These are phyloP conservation scores for Flammula alnicola DNA, from an alignment of 1,284 basidiomycete genomes.

Conservation along the genomic window DNA sequence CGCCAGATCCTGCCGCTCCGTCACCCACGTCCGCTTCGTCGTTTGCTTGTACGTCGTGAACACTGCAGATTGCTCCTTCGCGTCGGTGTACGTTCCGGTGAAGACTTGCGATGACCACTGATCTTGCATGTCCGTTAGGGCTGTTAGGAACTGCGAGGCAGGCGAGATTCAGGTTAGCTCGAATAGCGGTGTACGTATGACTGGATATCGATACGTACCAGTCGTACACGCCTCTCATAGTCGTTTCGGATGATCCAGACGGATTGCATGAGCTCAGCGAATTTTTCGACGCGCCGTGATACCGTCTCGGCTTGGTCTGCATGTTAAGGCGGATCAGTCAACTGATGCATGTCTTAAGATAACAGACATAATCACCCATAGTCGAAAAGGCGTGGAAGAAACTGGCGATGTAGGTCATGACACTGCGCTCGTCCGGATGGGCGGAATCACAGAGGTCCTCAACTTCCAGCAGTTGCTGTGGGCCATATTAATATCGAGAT, in stretches of 20 bases:
- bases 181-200: neutral
- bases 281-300: constrained; percentile 92
- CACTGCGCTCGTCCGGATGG: constrained; percentile 92
- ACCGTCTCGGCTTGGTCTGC: constrained; percentile 95
- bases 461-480: constrained; percentile 92
- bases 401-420: constrained; percentile 96
- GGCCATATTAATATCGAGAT: constrained; percentile 5
- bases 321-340: neutral
- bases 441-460: constrained; percentile 92
- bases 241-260: constrained; percentile 88
- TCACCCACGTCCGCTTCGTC: constrained; percentile 86
- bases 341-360: constrained; percentile 1
- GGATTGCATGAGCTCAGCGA: constrained; percentile 93
- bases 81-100: constrained; percentile 80
- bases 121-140: constrained; percentile 65
- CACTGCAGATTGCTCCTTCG: constrained; percentile 74
- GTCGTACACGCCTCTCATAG: constrained; percentile 87
- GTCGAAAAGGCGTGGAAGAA: constrained; percentile 98
- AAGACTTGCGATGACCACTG: constrained; percentile 70
- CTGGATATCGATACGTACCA: constrained; percentile 49
- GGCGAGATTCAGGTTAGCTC: constrained; percentile 16
- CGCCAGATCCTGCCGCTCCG: constrained; percentile 87
- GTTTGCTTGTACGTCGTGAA: constrained; percentile 89
- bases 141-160: constrained; percentile 61
- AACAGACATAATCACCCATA: constrained; percentile 78